Conservation (phyloP, 140 eudicot genomes). For the Oenanthe javanica region DNA sequence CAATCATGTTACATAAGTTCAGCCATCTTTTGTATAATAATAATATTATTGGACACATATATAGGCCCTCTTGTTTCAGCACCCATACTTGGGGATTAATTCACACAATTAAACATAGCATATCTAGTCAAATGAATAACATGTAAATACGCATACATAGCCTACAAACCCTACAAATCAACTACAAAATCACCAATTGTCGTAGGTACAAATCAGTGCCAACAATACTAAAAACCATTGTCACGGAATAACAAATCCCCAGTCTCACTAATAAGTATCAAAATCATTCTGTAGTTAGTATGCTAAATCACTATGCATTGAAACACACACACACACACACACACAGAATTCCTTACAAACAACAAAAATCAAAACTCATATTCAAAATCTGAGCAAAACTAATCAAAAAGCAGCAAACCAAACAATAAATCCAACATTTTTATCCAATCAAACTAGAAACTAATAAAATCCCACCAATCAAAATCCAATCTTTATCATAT, state of each 20-base stretch:
- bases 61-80: background rate
- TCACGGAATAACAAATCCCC: background rate
- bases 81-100: background rate
- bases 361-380: background rate
- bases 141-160: background rate
- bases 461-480: conserved; percentile 6
- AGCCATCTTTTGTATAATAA: background rate
- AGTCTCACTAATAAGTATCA: background rate
- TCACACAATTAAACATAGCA: background rate
- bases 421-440: background rate
- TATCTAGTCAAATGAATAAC: background rate
- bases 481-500: background rate
- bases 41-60: background rate
- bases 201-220: background rate
- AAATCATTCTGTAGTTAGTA: background rate
- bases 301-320: background rate
- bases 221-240: background rate
- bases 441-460: background rate
- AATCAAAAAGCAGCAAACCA: background rate
- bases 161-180: background rate
- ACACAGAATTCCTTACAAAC: background rate
- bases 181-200: background rate
- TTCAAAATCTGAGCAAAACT: background rate
- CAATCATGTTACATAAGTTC: background rate
- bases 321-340: background rate